Evolutionary conservation across 73 alveolate genomes (phyloP).

Genomic region (Paramecium caudatum): DNA sequence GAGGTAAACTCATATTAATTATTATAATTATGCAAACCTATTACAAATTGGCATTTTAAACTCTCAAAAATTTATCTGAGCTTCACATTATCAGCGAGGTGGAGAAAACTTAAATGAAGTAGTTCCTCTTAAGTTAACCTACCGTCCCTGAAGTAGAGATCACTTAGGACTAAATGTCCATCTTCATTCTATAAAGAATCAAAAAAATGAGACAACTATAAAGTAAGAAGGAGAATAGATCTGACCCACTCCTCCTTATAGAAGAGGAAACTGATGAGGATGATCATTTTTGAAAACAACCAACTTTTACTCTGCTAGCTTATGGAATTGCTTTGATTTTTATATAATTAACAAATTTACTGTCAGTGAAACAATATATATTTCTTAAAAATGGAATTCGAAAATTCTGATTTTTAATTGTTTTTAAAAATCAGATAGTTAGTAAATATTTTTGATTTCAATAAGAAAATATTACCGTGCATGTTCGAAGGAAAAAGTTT

Average conservation of each 20-base stretch:
- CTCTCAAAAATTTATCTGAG: not conserved
- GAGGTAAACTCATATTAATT: conserved; percentile 1
- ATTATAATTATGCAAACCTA: conserved; percentile 27
- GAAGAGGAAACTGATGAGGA: conserved; percentile 68
- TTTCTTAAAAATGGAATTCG: not conserved
- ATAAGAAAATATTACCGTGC: no score
- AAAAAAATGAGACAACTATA: not conserved
- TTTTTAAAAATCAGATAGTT: no score
- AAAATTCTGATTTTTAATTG: not conserved
- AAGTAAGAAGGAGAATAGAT: not conserved
- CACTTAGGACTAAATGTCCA: not conserved
- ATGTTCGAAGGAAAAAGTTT: no score
- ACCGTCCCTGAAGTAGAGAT: not conserved
- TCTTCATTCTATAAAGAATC: conserved; percentile 24
- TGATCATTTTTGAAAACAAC: not conserved
- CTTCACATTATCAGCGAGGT: not conserved
- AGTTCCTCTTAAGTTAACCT: not conserved
- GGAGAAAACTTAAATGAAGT: conserved; percentile 14
- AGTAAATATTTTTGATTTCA: no score
- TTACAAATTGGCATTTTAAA: conserved; percentile 8
- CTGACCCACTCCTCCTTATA: not conserved
- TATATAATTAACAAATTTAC: conserved; percentile 44
- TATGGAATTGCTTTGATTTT: conserved; percentile 6
- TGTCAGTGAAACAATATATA: not conserved
- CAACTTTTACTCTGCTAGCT: not conserved